Base-by-base conservation (phyloP, 2,329 filamentous ascomycete genomes). In the Sclerotinia nivalis region DNA sequence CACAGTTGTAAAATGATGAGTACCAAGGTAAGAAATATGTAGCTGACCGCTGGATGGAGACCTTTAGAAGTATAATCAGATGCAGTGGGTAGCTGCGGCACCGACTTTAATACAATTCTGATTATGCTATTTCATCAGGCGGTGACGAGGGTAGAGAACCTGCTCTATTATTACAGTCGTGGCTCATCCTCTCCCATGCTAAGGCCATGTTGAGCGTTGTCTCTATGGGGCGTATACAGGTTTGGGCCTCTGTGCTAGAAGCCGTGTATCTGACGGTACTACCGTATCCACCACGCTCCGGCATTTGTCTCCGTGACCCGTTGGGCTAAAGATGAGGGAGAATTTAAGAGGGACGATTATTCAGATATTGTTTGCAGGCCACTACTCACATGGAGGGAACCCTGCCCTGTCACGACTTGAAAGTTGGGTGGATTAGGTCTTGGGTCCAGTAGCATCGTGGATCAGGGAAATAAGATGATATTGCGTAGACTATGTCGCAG, bases 251-350 rank as follows among this genome's bases (percentile, higher is more conserved):
- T 25, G 49, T 64, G 67, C 67, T 64, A 67, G 68, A 67, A 61
- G 65, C 69, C 64, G 67, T 71, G 72, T 72, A 72, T 73, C 70
- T 72, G 55, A 73, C 70, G 71, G 71, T 59, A 72, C 68, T 71
- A 71, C 69, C 67, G 67, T 69, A 64, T 45, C 58, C 49, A 54
- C 67, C 69, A 67, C 67, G 62, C 68, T 69, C 72, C 73, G 72
- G 73, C 72, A 73, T 66, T 73, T 73, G 71, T 50, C 69, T 71
- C 72, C 72, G 71, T 72, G 69, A 67, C 67, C 72, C 71, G 72
- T 73, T 70, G 65, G 70, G 68, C 67, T 69, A 69, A 69, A 64
- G 8, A 58, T 25, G 50, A 54, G 60, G 43, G 47, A 55, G 28
- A 55, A 47, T 47, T 65, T n/a, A 15, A 59, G 43, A 66, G 68